A percentile compares a stretch with the other conserved stretches of the same genome.
phyloP scores from a whole-genome alignment of 495 filamentous ascomycete species.

The Aspergillus biplanus region DNA sequence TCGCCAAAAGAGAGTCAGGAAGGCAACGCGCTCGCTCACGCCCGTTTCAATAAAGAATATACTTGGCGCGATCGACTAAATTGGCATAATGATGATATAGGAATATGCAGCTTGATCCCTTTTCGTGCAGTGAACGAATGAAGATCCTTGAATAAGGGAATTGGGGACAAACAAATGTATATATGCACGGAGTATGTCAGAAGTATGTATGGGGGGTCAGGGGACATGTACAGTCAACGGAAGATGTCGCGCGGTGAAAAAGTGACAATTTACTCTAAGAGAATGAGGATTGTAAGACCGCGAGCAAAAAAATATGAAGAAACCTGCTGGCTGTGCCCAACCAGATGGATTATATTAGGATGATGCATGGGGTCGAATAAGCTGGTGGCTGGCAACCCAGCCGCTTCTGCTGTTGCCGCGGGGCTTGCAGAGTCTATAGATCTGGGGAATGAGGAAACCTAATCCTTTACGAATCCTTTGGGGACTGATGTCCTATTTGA shows the following conservation, averaged over 20 bases:
- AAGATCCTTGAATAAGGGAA: neutral
- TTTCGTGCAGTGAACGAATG: neutral
- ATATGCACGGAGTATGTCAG: constrained; percentile 12
- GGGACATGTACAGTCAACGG: constrained; percentile 2
- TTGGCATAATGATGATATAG: neutral
- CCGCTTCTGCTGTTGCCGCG: constrained; percentile 19
- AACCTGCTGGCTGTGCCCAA: constrained; percentile 15
- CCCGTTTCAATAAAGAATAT: neutral
- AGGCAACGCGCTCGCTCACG: constrained; percentile 1
- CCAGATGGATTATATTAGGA: constrained; percentile 21
- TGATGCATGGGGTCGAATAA: constrained; percentile 26
- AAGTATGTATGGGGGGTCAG: constrained; percentile 14
- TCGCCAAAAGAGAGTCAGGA: neutral
- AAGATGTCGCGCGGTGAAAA: neutral
- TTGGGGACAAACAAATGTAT: neutral
- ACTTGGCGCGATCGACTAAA: constrained; percentile 7
- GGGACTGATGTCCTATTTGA: no score
- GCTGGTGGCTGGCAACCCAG: constrained; percentile 31
- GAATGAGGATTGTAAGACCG: neutral
- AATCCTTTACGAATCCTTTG: no score
- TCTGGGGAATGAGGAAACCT: no score
- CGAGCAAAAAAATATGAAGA: constrained; percentile 6
- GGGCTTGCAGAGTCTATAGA: no score
- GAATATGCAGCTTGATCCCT: neutral
- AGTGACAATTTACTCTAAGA: neutral